phyloP scores from a whole-genome alignment of 106 monocot species.

The Dendrobium officinale region DNA sequence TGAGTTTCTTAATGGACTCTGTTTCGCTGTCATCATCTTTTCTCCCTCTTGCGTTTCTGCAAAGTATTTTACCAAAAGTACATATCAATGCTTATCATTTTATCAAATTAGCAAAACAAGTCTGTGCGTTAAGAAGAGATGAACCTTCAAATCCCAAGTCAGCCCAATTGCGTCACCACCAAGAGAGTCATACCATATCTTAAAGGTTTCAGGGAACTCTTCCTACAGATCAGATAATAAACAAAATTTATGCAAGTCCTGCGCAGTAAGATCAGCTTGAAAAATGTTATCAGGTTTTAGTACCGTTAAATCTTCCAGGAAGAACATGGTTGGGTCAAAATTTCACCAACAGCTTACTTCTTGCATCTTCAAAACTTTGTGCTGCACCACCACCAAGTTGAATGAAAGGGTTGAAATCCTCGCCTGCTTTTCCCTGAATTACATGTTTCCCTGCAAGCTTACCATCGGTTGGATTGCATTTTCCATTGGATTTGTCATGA shows the following conservation, averaged over 20 bases:
- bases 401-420: slow-evolving; percentile 65
- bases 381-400: neutral
- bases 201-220: slow-evolving; percentile 51
- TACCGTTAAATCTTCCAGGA: slow-evolving; percentile 71
- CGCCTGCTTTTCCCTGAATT: slow-evolving; percentile 51
- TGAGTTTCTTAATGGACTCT: slow-evolving; percentile 21
- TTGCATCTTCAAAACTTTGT: slow-evolving; percentile 40
- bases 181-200: slow-evolving; percentile 82
- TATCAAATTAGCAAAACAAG: too few species aligned
- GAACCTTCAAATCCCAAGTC: slow-evolving; percentile 62
- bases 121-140: too few species aligned
- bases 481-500: neutral
- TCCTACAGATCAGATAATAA: slow-evolving; percentile 30
- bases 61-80: neutral
- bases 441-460: slow-evolving; percentile 57
- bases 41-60: slow-evolving; percentile 42
- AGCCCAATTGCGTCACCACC: slow-evolving; percentile 86
- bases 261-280: neutral
- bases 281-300: neutral
- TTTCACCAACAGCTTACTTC: slow-evolving; percentile 69
- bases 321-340: slow-evolving; percentile 80
- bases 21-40: slow-evolving; percentile 8
- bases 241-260: neutral
- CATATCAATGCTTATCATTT: neutral
- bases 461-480: neutral